Conservation (phyloP, 2,329 filamentous ascomycete genomes). For the Ophiostoma himal-ulmi region DNA sequence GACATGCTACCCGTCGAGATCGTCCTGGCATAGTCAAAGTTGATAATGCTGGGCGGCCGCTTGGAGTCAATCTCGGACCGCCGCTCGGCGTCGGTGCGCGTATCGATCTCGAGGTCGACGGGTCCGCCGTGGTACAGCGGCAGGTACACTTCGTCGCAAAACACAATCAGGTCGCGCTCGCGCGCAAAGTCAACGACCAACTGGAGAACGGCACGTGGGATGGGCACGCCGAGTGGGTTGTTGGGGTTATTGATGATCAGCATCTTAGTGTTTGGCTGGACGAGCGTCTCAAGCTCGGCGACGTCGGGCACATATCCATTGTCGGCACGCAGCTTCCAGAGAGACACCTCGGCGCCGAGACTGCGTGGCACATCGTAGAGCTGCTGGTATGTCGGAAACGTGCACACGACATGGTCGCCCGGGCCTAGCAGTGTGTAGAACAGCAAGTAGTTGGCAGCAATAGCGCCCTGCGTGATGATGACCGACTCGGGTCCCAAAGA, state of each 20-base stretch:
- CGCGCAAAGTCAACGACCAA: constrained; percentile 59
- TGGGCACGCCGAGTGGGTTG: constrained; percentile 71
- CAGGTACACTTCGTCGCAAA: constrained; percentile 77
- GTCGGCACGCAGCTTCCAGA: constrained; percentile 65
- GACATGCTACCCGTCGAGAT: constrained; percentile 76
- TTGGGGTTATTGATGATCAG: constrained; percentile 65
- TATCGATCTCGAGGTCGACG: constrained; percentile 34
- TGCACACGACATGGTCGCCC: constrained; percentile 78
- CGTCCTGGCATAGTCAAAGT: constrained; percentile 64
- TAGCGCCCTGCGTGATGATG: constrained; percentile 72
- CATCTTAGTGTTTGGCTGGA: constrained; percentile 64
- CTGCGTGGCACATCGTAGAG: constrained; percentile 69
- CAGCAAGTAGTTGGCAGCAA: constrained; percentile 75
- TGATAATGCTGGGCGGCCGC: constrained; percentile 59
- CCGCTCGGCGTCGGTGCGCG: constrained; percentile 29
- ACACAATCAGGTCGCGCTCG: constrained; percentile 57
- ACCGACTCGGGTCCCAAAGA: constrained; percentile 51
- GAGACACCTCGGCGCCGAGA: constrained; percentile 67
- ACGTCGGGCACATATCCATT: constrained; percentile 63
- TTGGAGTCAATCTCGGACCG: background rate
- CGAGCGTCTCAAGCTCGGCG: constrained; percentile 57
- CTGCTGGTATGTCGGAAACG: constrained; percentile 83
- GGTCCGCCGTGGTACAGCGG: constrained; percentile 66
- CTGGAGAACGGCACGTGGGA: constrained; percentile 55
- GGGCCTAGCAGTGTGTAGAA: constrained; percentile 66